These are phyloP conservation scores for Alternaria dauci DNA, from an alignment of 2,329 filamentous ascomycete genomes.

Conservation along the genomic window DNA sequence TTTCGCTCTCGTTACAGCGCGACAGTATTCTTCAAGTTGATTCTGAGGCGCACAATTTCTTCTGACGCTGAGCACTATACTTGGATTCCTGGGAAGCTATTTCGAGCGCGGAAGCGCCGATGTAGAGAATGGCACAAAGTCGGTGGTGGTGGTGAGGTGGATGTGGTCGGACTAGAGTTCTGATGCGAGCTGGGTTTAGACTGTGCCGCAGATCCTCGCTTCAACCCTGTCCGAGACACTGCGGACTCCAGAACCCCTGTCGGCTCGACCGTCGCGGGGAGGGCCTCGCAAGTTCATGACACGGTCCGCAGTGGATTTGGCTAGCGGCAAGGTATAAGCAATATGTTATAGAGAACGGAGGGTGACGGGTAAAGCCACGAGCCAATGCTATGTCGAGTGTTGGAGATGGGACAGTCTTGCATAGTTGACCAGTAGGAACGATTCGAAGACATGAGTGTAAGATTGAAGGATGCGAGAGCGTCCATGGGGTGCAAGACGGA, in stretches of 20 bases:
- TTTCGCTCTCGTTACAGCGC: background rate
- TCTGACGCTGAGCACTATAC: conserved; percentile 27
- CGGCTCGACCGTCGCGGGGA: conserved; percentile 22
- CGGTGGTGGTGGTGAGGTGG: conserved; percentile 36
- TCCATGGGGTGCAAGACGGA: background rate
- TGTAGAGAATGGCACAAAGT: conserved; percentile 20
- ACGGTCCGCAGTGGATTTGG: conserved; percentile 17
- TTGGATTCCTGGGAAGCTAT: conserved; percentile 18
- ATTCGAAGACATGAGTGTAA: conserved; percentile 6
- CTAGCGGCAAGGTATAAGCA: conserved; percentile 21
- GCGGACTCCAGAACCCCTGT: conserved; percentile 34
- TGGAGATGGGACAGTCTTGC: background rate
- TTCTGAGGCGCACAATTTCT: conserved; percentile 25
- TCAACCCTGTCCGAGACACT: conserved; percentile 36
- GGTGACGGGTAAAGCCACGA: conserved; percentile 1
- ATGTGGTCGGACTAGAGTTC: conserved; percentile 35
- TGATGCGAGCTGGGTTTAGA: conserved; percentile 42
- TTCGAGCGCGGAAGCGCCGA: conserved; percentile 28
- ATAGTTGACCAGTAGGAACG: background rate
- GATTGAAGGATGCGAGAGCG: conserved; percentile 12
- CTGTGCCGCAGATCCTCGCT: conserved; percentile 42
- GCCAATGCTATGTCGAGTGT: background rate
- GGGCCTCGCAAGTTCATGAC: conserved; percentile 24
- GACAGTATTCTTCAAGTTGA: conserved; percentile 13
- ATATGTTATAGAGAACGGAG: conserved; percentile 7